Conservation (phyloP, 1,284 basidiomycete genomes). For the Apiotrichum mycotoxinovorans region DNA sequence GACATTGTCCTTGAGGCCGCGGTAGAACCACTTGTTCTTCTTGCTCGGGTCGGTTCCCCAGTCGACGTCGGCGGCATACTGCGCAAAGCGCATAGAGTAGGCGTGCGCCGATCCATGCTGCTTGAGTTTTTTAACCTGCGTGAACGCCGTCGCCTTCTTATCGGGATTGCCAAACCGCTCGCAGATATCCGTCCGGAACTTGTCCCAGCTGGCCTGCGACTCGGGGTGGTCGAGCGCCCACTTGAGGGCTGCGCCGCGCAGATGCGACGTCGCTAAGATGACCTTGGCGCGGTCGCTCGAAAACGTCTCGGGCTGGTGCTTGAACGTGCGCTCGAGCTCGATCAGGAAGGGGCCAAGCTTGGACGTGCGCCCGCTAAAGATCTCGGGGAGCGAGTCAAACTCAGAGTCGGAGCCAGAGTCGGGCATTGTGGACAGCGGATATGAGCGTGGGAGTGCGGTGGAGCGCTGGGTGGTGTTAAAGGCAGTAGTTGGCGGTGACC, state of each 20-base stretch:
- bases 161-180: conserved; percentile 19
- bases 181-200: conserved; percentile 12
- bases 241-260: conserved; percentile 18
- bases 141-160: conserved; percentile 14
- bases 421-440: neutral
- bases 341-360: conserved; percentile 16
- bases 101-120: conserved; percentile 14
- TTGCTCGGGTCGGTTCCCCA: conserved; percentile 7
- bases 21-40: conserved; percentile 23
- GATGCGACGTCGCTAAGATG: conserved; percentile 15
- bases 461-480: neutral
- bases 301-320: conserved; percentile 10
- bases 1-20: conserved; percentile 19
- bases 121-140: conserved; percentile 22
- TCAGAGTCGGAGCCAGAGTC: conserved; percentile 12
- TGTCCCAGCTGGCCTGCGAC: conserved; percentile 1
- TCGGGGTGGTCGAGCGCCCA: conserved; percentile 20
- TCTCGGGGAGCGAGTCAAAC: conserved; percentile 14
- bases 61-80: conserved; percentile 10
- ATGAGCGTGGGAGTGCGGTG: neutral
- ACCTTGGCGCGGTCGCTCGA: conserved; percentile 4
- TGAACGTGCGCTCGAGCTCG: conserved; percentile 12
- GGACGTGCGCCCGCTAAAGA: conserved; percentile 10
- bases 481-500: neutral
- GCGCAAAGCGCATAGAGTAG: conserved; percentile 12